Evolutionary conservation across 2,329 filamentous ascomycete species (phyloP).

Genomic region (Colletotrichum simmondsii): DNA sequence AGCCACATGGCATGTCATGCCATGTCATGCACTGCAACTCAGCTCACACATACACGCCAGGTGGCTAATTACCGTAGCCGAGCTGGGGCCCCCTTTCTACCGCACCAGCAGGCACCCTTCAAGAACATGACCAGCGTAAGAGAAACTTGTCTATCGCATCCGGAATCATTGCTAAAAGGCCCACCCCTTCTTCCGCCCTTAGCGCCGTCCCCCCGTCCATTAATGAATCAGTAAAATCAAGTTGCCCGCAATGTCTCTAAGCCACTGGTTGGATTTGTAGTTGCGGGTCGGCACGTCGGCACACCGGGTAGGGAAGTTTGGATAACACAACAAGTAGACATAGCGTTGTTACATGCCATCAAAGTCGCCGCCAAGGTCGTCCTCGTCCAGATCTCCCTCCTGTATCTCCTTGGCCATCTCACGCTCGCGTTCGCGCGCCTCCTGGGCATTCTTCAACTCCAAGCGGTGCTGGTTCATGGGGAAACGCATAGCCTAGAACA

Average conservation of each 20-base stretch:
- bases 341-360: conserved; percentile 81
- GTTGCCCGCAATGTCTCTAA: neutral
- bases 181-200: neutral
- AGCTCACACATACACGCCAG: conserved; percentile 20
- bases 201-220: conserved; percentile 16
- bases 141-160: conserved; percentile 27
- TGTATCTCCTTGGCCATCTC: conserved; percentile 99
- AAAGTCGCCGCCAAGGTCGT: conserved; percentile 95
- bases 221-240: conserved; percentile 10
- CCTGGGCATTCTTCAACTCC: conserved; percentile 97
- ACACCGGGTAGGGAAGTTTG: conserved; percentile 10
- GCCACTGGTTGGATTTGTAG: conserved; percentile 16
- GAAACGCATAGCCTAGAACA: conserved; percentile 88
- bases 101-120: neutral
- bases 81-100: neutral
- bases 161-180: conserved; percentile 12
- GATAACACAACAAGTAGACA: conserved; percentile 27
- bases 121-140: conserved; percentile 1
- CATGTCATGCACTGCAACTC: neutral
- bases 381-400: conserved; percentile 95
- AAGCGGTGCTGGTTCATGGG: conserved; percentile 99
- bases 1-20: neutral
- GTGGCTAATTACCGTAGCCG: neutral
- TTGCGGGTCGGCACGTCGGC: neutral
- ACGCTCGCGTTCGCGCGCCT: conserved; percentile 94